Conservation (phyloP, 1,284 basidiomycete genomes). For the Flammula alnicola region DNA sequence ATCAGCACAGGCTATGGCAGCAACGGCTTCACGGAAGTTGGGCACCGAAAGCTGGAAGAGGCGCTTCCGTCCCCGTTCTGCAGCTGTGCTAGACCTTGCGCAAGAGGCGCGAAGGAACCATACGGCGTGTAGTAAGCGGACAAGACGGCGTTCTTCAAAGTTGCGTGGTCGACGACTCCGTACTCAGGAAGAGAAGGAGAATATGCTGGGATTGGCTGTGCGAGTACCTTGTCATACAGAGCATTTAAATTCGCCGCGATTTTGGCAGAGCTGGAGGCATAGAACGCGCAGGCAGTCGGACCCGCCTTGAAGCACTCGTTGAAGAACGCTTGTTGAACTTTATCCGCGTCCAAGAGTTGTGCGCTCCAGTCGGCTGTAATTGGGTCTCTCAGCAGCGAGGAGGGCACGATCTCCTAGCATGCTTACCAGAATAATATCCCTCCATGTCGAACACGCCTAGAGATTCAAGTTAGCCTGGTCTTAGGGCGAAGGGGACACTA, state of each 20-base stretch:
- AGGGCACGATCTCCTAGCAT: too few species aligned
- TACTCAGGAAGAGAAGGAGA: constrained; percentile 19
- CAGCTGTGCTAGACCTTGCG: constrained; percentile 39
- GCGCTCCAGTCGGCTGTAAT: constrained; percentile 26
- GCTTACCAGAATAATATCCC: constrained; percentile 30
- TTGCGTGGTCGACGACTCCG: constrained; percentile 29
- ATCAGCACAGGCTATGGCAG: too few species aligned
- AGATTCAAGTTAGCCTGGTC: neutral
- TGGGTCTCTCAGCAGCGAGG: neutral
- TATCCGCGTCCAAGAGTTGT: constrained; percentile 28
- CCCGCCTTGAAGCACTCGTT: constrained; percentile 39
- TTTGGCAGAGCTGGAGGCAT: constrained; percentile 32
- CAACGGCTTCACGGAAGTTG: too few species aligned
- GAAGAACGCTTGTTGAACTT: constrained; percentile 37
- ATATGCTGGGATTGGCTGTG: constrained; percentile 30
- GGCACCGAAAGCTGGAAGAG: constrained; percentile 24
- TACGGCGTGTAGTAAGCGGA: constrained; percentile 37
- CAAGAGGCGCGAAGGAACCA: constrained; percentile 34
- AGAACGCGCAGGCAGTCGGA: constrained; percentile 38
- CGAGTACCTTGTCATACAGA: constrained; percentile 22
- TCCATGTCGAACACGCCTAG: constrained; percentile 37
- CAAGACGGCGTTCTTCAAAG: constrained; percentile 34
- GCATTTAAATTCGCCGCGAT: constrained; percentile 27
- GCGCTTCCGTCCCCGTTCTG: constrained; percentile 35
- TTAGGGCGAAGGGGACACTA: neutral